Base-by-base conservation (phyloP, 140 eudicot species). In the Ambrosia hybrid region DNA sequence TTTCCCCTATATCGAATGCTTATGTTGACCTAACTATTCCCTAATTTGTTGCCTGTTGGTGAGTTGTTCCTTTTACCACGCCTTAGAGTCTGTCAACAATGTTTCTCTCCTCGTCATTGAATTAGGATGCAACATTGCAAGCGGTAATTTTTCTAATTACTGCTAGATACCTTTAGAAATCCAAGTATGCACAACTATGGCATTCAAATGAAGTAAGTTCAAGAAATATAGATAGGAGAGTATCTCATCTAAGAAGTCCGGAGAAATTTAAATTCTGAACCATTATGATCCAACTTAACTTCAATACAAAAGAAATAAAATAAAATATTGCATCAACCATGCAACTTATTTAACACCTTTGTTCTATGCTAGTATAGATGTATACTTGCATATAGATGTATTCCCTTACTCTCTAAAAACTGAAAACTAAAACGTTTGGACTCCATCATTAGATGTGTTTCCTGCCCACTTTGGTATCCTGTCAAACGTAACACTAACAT, bases 401-500 rank as follows among this genome's bases (percentile, higher is more conserved):
- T 49, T 62, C 38, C 43, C 46, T 46, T 21, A 61, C 77, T 43
- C 48, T 3, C 36, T 1, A 3, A n/a, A 43, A 64, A 21, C 33
- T 74, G 17, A 41, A 16, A 55, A 39, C 4, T 75, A 14, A 39
- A 65, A 15, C 15, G 13, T 34, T 9, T 66, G 48, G 21, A 75
- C 43, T 33, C 38, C 41, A 41, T 26, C 36, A 3, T 34, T 46
- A 66, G 38, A 41, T 57, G 48, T 46, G 3, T n/a, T 57, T 36
- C 17, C 45, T 53, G 53, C 60, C 17, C 45, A 21, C 26, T 74
- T 37, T 53, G 39, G 10, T 34, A 65, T 57, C 68, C 80, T 75
- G 74, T 10, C 26, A 26, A 55, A 45, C 13, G 15, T 33, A 12
- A 9, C 15, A 36, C 5, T 10, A 14, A 62, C 3, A 51, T 49